Evolutionary conservation across 2,329 filamentous ascomycete genomes (phyloP), one percentile per base, ranked within the genome.

Genomic region (Aspergillus bombycis): DNA sequence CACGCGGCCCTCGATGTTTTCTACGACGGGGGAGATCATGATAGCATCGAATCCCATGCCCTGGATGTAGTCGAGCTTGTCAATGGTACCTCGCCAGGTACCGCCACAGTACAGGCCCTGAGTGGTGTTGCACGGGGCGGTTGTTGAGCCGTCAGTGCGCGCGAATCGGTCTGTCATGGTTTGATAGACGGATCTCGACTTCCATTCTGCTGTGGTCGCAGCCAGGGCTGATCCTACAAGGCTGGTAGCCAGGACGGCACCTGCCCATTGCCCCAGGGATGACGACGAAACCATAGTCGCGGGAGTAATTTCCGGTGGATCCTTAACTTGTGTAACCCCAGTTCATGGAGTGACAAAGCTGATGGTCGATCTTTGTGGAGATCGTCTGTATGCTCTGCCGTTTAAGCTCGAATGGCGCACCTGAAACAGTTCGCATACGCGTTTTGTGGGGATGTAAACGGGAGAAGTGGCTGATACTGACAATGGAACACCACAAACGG

Each of bases 1-100:
- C 68, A 74, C 75, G 10, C 68, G 61, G 1, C 69, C 69, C 16
- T 72, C 64, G 21, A 80, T 64, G 46, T 80, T 74, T 63, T 74
- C 70, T 21, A 77, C 74, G 21, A 81, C 70, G 2, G 80, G 80
- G 0, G 78, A 73, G 56, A 74, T 74, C 64, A 65, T 80, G 70
- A 57, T 77, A 70, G 73, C 79, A 70, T 67, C 66, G 52, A 83
- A 83, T 2, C 81, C 81, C 61, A 81, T 72, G 28, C 70, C 74
- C 60, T 81, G 73, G 65, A 83, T 82, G 67, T 83, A 83, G 67
- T 83, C 81, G n/a, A 83, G 71, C 56, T 81, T 62, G 64, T 84
- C 81, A 67, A 84, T 80, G 34, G 90, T 80, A 8, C 88, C 88
- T 58, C 79, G 75, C 71, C 85, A 90, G 0, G 84, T 86, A 19